Conservation (phyloP, 805 yeast species). For the Saccharomyces paradoxus region DNA sequence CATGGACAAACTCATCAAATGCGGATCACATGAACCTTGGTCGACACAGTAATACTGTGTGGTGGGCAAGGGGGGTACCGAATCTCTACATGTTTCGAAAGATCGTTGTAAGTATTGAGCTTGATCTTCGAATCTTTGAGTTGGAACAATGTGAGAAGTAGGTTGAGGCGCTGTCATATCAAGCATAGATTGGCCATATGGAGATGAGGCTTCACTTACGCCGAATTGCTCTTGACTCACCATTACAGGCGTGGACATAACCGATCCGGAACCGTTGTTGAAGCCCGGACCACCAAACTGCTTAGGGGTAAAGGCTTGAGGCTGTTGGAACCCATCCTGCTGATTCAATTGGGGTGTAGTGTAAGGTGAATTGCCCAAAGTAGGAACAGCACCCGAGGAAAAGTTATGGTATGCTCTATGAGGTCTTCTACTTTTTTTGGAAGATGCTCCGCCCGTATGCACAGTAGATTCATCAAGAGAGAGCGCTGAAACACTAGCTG, state of each 20-base stretch:
- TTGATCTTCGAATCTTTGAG: slow-evolving; percentile 31
- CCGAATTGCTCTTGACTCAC: slow-evolving; percentile 7
- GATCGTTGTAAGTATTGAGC: slow-evolving; percentile 33
- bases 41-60: slow-evolving; percentile 62
- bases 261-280: slow-evolving; percentile 7
- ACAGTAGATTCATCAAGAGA: slow-evolving; percentile 13
- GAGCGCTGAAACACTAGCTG: slow-evolving; percentile 14
- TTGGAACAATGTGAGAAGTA: slow-evolving; percentile 25
- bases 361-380: slow-evolving; percentile 3
- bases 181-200: slow-evolving; percentile 2
- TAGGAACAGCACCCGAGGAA: slow-evolving; percentile 8
- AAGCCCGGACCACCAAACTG: slow-evolving; percentile 8
- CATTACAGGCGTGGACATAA: slow-evolving; percentile 8
- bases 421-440: slow-evolving; percentile 26
- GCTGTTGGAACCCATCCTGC: background rate
- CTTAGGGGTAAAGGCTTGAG: slow-evolving; percentile 10
- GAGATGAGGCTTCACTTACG: background rate
- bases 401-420: slow-evolving; percentile 26
- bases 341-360: background rate
- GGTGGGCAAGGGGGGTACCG: slow-evolving; percentile 77
- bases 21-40: slow-evolving; percentile 79
- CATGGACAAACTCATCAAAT: slow-evolving; percentile 69
- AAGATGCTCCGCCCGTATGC: background rate
- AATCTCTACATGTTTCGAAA: slow-evolving; percentile 67
- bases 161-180: slow-evolving; percentile 6